These are phyloP conservation scores for Trametes sp. DNA, from an alignment of 1,284 basidiomycete species.

Conservation along the genomic window DNA sequence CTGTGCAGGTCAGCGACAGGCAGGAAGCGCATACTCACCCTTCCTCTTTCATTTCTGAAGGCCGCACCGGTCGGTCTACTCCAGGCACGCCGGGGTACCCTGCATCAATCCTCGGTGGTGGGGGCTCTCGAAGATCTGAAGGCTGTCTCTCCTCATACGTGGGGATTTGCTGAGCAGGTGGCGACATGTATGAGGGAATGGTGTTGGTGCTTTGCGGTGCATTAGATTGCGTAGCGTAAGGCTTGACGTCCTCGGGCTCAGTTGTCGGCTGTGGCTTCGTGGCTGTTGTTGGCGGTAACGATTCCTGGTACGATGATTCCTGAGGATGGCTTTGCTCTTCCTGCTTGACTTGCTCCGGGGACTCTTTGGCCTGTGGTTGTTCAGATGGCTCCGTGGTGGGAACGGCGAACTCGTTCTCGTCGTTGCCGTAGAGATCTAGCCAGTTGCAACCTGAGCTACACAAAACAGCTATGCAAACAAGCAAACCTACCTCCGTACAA, in stretches of 20 bases:
- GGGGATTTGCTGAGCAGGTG: slow-evolving; percentile 70
- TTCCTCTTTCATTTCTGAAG: slow-evolving; percentile 98
- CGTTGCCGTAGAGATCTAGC: slow-evolving; percentile 81
- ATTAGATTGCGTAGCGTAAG: slow-evolving; percentile 19
- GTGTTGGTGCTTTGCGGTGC: slow-evolving; percentile 18
- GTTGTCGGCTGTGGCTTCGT: not conserved
- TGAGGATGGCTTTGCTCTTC: slow-evolving; percentile 29
- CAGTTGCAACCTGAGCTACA: slow-evolving; percentile 22
- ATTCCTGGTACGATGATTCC: slow-evolving; percentile 18
- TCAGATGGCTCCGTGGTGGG: slow-evolving; percentile 43
- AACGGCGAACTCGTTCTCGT: slow-evolving; percentile 68
- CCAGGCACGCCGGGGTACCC: slow-evolving; percentile 48
- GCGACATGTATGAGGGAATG: slow-evolving; percentile 40
- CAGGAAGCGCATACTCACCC: slow-evolving; percentile 75
- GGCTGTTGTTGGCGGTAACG: not conserved
- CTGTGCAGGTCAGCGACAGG: slow-evolving; percentile 30
- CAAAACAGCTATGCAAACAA: not conserved
- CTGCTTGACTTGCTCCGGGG: slow-evolving; percentile 40
- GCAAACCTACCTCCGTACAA: slow-evolving; percentile 76
- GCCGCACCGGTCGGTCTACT: slow-evolving; percentile 76
- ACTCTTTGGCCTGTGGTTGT: slow-evolving; percentile 39
- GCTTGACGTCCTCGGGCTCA: slow-evolving; percentile 23
- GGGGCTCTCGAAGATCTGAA: slow-evolving; percentile 56
- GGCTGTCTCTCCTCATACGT: slow-evolving; percentile 73
- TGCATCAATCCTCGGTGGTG: slow-evolving; percentile 46